Evolutionary conservation across 208 protist species (phyloP), one percentile per base, ranked within the genome.

Genomic region (Trypanosomatidae sp.): DNA sequence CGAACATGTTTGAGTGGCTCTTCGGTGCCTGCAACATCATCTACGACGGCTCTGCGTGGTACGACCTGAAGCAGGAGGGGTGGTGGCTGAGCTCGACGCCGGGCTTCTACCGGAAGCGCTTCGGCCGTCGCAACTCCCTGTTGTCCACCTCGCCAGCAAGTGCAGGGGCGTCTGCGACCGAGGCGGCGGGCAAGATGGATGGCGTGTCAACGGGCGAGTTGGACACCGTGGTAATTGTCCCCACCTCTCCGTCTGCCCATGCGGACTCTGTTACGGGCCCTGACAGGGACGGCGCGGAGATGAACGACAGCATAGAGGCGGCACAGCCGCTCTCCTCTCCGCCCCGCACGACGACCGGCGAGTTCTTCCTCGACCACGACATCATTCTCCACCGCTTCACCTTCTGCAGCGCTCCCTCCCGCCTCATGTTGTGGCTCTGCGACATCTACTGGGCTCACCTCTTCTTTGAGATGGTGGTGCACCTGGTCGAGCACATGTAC

Each of bases 401-500:
- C 58, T 87, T 92, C 66, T 91, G 76, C 76, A 82, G 77, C 60
- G 82, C 84, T 1, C 90, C 88, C 19, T 88, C 85, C 30, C 62
- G 50, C 39, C 46, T 83, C 33, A 65, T 70, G 8, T 75, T 93
- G 75, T 93, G 88, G 87, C 66, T 92, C 13, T 91, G 85, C 67
- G 88, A 95, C 67, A 79, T 89, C 2, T 95, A 92, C 77, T 95
- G 85, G 82, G 58, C 77, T 1, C 83, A 91, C 66, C 69, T 93
- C 17, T 84, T 89, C 52, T 86, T 91, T 56, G 84, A 88, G 71
- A 83, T 82, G 71, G 80, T 85, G 47, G 70, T 91, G 59, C 82
- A 91, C 73, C 71, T 92, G 33, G 53, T 93, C 10, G 47, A 93
- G 79, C 88, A 91, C 77, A 89, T 91, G 83, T 93, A 93, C 78